Percentiles rank a stretch among this genome's conserved stretches.
Evolutionary conservation across 1,284 basidiomycete species (phyloP).

Genomic region (Moniliella sp.): DNA sequence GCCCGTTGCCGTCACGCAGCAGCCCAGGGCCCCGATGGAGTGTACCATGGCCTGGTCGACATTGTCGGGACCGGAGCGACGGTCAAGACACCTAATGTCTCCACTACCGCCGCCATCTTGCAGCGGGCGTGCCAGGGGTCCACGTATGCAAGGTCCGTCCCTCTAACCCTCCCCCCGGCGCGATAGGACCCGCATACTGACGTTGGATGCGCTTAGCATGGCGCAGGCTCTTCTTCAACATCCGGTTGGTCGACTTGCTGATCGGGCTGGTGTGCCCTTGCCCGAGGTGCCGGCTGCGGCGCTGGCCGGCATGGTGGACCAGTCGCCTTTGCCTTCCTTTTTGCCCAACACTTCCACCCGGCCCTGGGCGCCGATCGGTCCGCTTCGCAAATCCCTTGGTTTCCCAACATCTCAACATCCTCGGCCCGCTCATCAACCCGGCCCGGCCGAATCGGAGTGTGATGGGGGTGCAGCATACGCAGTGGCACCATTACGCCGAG

Average conservation of each 20-base stretch:
- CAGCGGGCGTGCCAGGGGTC: slow-evolving; percentile 66
- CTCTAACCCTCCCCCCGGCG: neutral
- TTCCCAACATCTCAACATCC: slow-evolving; percentile 91
- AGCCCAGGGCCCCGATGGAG: neutral
- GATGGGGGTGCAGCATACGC: slow-evolving; percentile 71
- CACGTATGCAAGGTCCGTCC: slow-evolving; percentile 70
- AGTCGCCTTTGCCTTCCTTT: slow-evolving; percentile 63
- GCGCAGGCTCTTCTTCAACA: slow-evolving; percentile 81
- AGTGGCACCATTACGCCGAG: slow-evolving; percentile 56
- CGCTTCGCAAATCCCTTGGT: slow-evolving; percentile 62
- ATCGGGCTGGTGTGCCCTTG: slow-evolving; percentile 61
- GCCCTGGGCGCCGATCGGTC: slow-evolving; percentile 60
- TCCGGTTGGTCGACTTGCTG: slow-evolving; percentile 79
- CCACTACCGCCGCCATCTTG: slow-evolving; percentile 79
- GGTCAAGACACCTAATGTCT: slow-evolving; percentile 90
- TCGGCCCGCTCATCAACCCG: slow-evolving; percentile 86
- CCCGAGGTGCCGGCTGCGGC: slow-evolving; percentile 45
- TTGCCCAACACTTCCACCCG: slow-evolving; percentile 81
- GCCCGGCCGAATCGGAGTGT: slow-evolving; percentile 58
- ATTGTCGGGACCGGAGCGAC: slow-evolving; percentile 68
- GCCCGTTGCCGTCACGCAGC: slow-evolving; percentile 1
- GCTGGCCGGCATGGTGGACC: slow-evolving; percentile 9
- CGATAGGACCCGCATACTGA: neutral
- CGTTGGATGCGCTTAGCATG: slow-evolving; percentile 46
- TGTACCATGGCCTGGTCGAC: slow-evolving; percentile 20